phyloP scores from a whole-genome alignment of 768 basidiomycete species.

The Daedaleopsis nitida region DNA sequence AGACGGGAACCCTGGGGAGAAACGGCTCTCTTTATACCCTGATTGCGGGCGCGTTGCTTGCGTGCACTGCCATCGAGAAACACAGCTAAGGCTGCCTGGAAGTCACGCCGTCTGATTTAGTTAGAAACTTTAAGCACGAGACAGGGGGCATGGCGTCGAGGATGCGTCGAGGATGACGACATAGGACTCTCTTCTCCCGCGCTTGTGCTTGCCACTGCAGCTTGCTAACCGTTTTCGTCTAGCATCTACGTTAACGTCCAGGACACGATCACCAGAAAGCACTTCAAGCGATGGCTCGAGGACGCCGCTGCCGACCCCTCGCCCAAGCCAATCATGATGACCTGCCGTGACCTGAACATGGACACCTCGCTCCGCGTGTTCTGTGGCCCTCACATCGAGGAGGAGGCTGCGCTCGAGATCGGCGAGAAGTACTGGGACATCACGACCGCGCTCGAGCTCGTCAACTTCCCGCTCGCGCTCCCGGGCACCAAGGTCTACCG shows the following conservation, averaged over 20 bases:
- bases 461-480: constrained; percentile 95
- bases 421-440: constrained; percentile 96
- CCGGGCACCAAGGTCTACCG: constrained; percentile 97
- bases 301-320: constrained; percentile 49
- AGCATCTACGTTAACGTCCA: constrained; percentile 86
- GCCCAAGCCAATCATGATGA: constrained; percentile 78
- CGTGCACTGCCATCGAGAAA: too few species aligned
- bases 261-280: constrained; percentile 77
- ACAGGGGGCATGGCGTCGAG: too few species aligned
- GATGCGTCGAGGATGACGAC: background rate
- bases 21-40: too few species aligned
- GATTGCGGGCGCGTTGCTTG: too few species aligned
- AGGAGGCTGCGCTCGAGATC: constrained; percentile 77
- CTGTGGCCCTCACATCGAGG: constrained; percentile 88
- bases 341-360: constrained; percentile 95
- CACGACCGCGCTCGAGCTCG: constrained; percentile 92
- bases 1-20: too few species aligned
- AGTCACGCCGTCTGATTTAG: too few species aligned
- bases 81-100: too few species aligned
- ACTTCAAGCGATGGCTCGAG: constrained; percentile 74
- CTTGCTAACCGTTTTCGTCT: constrained; percentile 2
- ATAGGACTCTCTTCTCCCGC: background rate
- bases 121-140: too few species aligned
- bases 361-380: constrained; percentile 95
- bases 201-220: background rate